phyloP scores from a whole-genome alignment of 345 rosid genomes.

The Noccaea bulbosa region DNA sequence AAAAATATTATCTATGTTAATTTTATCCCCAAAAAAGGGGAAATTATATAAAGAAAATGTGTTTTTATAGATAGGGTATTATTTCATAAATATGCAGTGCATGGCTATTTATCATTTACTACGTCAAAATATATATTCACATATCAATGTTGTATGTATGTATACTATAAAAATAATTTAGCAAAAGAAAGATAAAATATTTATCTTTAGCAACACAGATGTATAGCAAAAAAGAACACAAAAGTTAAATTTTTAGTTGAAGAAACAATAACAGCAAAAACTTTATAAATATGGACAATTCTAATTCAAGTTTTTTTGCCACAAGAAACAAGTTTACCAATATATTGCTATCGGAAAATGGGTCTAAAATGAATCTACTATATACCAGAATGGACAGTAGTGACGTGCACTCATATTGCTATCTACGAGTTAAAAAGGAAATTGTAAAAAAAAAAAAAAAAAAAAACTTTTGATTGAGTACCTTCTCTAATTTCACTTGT shows the following conservation, averaged over 20 bases:
- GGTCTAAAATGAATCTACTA: background rate
- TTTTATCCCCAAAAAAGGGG: background rate
- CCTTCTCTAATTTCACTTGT: too few species aligned
- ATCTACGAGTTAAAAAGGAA: background rate
- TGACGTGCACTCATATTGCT: background rate
- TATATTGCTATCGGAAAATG: background rate
- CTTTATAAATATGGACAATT: background rate
- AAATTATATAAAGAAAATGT: background rate
- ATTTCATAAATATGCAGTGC: background rate
- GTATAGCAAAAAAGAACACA: background rate
- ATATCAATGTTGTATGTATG: background rate
- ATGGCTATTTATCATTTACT: background rate
- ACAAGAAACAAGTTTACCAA: background rate
- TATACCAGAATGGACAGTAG: background rate
- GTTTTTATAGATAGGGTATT: background rate
- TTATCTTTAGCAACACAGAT: too few species aligned
- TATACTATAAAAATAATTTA: too few species aligned
- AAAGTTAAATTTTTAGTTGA: background rate
- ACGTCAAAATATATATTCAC: background rate
- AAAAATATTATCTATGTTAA: background rate
- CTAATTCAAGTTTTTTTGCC: background rate
- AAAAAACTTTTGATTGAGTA: too few species aligned
- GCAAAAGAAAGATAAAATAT: background rate
- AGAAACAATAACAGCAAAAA: background rate
- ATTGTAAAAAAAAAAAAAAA: background rate